Evolutionary conservation across 129 eudicot species (phyloP), one percentile per base, ranked within the genome.

Genomic region (Artemisia annua): DNA sequence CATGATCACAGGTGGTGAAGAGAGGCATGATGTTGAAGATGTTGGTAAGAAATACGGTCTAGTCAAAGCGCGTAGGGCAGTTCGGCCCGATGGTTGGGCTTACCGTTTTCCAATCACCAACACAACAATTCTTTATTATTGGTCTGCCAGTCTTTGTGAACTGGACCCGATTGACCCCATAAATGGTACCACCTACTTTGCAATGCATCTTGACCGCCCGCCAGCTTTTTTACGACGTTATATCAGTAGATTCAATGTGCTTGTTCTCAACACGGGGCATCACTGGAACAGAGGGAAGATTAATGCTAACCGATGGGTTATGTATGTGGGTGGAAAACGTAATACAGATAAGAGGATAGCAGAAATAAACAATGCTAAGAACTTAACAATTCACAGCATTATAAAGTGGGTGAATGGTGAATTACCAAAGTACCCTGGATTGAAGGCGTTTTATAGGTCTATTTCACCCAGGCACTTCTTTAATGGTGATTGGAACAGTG

Each of bases 271-370:
- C 79, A 89, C 98, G 2, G 98, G 98, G 17, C 98, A 92, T 80
- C 98, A 92, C 63, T 92, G 98, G 98, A 92, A 92, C 62, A 81
- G 91, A 80, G 98, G 98, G 74, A 92, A 92, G 74, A 71, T 92
- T 9, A 84, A 83, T 2, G 91, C 84, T 51, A 92, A 92, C 58
- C 79, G 86, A 12, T 92, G 98, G 98, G 79, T 89, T 64, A 92
- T 92, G 88, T 80, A 92, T 71, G 87, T 87, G 14, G 84, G 75
- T 20, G 98, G 98, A 17, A 79, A 63, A 48, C 95, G 82, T 3
- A 89, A 83, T 78, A 85, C 94, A 0, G n/a, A 89, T 54, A 85
- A 80, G 75, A 89, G 49, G 76, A 70, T 84, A 58, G 81, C 78
- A 48, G 81, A 73, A 17, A 83, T 89, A 66, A 81, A 39, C 2